Percentiles rank a stretch among this genome's conserved stretches.
phyloP scores from a whole-genome alignment of 805 yeast genomes.

The Suhomyces kilbournensis region DNA sequence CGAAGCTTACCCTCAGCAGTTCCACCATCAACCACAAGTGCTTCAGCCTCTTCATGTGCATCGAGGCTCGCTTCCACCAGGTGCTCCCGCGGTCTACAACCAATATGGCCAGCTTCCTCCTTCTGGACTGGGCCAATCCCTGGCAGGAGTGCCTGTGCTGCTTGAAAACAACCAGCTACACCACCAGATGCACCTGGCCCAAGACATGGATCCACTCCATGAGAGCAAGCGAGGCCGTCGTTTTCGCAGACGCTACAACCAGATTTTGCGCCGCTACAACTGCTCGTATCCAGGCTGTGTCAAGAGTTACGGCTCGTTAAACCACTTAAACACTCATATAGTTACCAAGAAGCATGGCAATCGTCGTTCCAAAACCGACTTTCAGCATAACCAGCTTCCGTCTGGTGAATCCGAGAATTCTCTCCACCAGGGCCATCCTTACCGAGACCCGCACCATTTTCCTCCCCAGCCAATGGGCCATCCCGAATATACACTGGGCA shows the following conservation, averaged over 20 bases:
- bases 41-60: neutral
- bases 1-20: neutral
- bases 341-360: slow-evolving; percentile 46
- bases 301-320: slow-evolving; percentile 42
- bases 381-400: slow-evolving; percentile 21
- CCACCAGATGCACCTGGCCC: slow-evolving; percentile 8
- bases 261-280: slow-evolving; percentile 29
- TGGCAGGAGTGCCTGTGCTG: slow-evolving; percentile 1
- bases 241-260: slow-evolving; percentile 35
- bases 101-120: neutral
- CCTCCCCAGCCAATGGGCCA: neutral
- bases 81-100: neutral
- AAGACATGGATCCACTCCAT: slow-evolving; percentile 13
- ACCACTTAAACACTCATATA: slow-evolving; percentile 44
- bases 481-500: slow-evolving; percentile 10
- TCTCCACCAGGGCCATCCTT: neutral
- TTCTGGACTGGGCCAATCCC: neutral
- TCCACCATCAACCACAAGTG: neutral
- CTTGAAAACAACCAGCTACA: neutral
- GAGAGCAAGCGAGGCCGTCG: slow-evolving; percentile 30
- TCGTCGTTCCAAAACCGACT: slow-evolving; percentile 40
- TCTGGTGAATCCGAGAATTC: slow-evolving; percentile 1
- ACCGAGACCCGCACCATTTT: neutral
- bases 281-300: slow-evolving; percentile 39
- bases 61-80: neutral